A percentile compares a stretch with the other conserved stretches of the same genome.
phyloP scores from a whole-genome alignment of 2,329 filamentous ascomycete species.

The Cephalotrichum gorgonifer region DNA sequence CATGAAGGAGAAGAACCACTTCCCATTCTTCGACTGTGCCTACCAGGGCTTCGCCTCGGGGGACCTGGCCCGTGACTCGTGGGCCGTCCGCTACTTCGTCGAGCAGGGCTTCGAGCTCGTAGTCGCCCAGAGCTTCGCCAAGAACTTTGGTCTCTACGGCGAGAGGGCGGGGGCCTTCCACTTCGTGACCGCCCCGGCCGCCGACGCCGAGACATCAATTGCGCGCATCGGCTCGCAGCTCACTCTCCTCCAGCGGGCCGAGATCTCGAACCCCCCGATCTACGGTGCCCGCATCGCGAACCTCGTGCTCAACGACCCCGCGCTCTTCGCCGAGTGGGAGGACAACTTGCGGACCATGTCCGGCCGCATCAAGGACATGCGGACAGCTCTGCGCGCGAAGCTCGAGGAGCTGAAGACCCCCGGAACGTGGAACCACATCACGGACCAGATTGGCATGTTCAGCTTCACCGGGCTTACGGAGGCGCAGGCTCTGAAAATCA shows the following conservation, averaged over 20 bases:
- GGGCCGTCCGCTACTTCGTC: conserved; percentile 89
- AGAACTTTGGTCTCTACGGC: conserved; percentile 96
- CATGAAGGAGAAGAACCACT: conserved; percentile 69
- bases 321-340: conserved; percentile 85
- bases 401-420: conserved; percentile 80
- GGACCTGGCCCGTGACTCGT: conserved; percentile 72
- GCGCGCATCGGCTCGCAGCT: conserved; percentile 74
- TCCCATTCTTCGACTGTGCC: conserved; percentile 96
- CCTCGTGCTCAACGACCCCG: conserved; percentile 70
- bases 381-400: conserved; percentile 63
- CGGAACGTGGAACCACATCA: conserved; percentile 93
- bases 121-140: conserved; percentile 89
- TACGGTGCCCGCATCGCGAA: conserved; percentile 88
- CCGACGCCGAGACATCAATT: conserved; percentile 53
- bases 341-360: conserved; percentile 88
- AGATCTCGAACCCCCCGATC: conserved; percentile 93
- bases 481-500: conserved; percentile 60
- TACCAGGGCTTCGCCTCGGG: conserved; percentile 98
- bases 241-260: conserved; percentile 86
- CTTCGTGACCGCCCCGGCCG: conserved; percentile 65
- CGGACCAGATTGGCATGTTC: conserved; percentile 99
- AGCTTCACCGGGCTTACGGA: conserved; percentile 77
- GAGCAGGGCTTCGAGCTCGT: conserved; percentile 83
- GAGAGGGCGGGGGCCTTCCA: conserved; percentile 96
- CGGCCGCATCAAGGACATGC: conserved; percentile 89